Conservation (phyloP, 2,329 filamentous ascomycete species). For the Curvularia verruculosa region DNA sequence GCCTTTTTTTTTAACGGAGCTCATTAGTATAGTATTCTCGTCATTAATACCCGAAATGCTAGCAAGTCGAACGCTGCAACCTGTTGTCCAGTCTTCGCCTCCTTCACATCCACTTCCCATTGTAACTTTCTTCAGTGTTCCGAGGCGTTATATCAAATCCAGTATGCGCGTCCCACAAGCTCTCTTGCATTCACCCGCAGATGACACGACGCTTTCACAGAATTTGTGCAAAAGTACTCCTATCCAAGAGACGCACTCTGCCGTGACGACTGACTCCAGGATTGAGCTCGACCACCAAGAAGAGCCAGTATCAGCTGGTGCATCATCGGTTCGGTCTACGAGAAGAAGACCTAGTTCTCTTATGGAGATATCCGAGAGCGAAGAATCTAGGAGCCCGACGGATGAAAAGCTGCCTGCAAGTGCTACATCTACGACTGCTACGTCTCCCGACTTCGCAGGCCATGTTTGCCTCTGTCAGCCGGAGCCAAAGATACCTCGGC, state of each 20-base stretch:
- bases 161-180: slow-evolving; percentile 39
- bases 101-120: slow-evolving; percentile 30
- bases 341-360: slow-evolving; percentile 37
- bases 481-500: slow-evolving; percentile 72
- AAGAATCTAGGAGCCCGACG: slow-evolving; percentile 21
- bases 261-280: slow-evolving; percentile 22
- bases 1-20: slow-evolving; percentile 37
- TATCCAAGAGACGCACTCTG: slow-evolving; percentile 34
- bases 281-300: slow-evolving; percentile 28
- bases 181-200: slow-evolving; percentile 22
- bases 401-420: slow-evolving; percentile 31
- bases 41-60: slow-evolving; percentile 40
- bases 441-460: slow-evolving; percentile 42
- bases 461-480: slow-evolving; percentile 73
- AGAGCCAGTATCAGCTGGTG: slow-evolving; percentile 19
- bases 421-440: slow-evolving; percentile 33
- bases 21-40: slow-evolving; percentile 36
- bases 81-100: slow-evolving; percentile 32
- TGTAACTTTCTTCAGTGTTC: slow-evolving; percentile 44
- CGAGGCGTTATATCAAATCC: slow-evolving; percentile 44
- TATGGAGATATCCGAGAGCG: slow-evolving; percentile 25
- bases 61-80: slow-evolving; percentile 43
- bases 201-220: slow-evolving; percentile 30
- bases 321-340: slow-evolving; percentile 27
- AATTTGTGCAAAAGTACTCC: slow-evolving; percentile 40